Evolutionary conservation across 148 eudicot genomes (phyloP), one percentile per base, ranked within the genome.

Genomic region (Rhododendron vialii): DNA sequence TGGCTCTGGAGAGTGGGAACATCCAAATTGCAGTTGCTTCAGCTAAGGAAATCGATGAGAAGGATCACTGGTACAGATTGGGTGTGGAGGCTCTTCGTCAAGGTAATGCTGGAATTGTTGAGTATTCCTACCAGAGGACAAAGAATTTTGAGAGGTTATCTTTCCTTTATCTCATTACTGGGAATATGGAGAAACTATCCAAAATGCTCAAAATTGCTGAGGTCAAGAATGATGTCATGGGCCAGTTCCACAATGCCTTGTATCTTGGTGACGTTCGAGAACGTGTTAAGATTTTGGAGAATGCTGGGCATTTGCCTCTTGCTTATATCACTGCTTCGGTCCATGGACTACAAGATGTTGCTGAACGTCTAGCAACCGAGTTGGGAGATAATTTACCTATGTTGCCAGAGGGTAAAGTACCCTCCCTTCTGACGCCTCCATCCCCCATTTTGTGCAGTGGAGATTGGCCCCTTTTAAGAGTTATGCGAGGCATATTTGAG

Each of bases 161-260:
- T n/a, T 94, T 94, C 73, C 94, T 94, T 22, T 94, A 94, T 87
- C 91, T 94, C 59, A 91, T 94, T 7, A 94, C 97, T 65, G 97
- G 97, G 15, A 94, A 92, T 82, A 89, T 43, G 30, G 97, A 94
- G 14, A 94, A 94, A 82, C 86, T 92, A 14, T 85, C 93, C 55
- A 94, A 92, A 88, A 94, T 94, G 97, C 89, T 94, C 84, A 94
- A 93, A 89, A 94, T 94, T 88, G 97, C 97, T n/a, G 97, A 94
- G 86, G 92, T 91, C 65, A 94, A 94, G 87, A 94, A 93, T 73
- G 97, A 94, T 86, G 95, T 94, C 48, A 94, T 94, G 97, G 95
- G 97, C 47, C 97, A 94, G 88, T 94, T 94, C 85, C 97, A 94
- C 65, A 94, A 94, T 41, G 95, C 97, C 48, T 90, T 94, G 18